Evolutionary conservation across 345 rosid genomes (phyloP).

Genomic region (Rhodamnia argentea): DNA sequence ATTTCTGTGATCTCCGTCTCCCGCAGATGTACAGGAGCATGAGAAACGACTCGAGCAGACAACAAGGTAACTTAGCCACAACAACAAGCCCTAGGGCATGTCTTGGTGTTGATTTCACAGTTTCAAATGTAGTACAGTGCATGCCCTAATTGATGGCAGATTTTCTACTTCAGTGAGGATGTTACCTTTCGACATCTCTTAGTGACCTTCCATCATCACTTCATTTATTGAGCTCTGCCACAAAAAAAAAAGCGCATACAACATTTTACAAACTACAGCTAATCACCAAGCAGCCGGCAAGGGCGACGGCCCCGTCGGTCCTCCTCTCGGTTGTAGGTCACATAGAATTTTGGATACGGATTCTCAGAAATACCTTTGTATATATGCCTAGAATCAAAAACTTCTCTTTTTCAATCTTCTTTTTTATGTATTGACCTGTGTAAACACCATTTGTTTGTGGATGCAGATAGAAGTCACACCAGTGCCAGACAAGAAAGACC

Average conservation of each 20-base stretch:
- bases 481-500: neutral
- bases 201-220: neutral
- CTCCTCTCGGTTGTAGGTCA: neutral
- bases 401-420: neutral
- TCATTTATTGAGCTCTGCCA: neutral
- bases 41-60: slow-evolving; percentile 56
- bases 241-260: neutral
- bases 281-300: neutral
- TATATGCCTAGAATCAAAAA: neutral
- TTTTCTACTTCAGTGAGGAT: neutral
- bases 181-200: neutral
- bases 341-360: neutral
- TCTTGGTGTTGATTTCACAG: neutral
- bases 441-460: neutral
- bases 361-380: neutral
- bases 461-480: neutral
- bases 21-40: slow-evolving; percentile 93
- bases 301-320: neutral
- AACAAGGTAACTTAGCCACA: slow-evolving; percentile 28
- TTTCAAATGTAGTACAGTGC: neutral
- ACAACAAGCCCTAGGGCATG: neutral
- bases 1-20: neutral
- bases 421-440: neutral
- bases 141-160: neutral
- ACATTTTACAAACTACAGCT: neutral